phyloP scores from a whole-genome alignment of 768 basidiomycete species.

The Daedalea quercina region DNA sequence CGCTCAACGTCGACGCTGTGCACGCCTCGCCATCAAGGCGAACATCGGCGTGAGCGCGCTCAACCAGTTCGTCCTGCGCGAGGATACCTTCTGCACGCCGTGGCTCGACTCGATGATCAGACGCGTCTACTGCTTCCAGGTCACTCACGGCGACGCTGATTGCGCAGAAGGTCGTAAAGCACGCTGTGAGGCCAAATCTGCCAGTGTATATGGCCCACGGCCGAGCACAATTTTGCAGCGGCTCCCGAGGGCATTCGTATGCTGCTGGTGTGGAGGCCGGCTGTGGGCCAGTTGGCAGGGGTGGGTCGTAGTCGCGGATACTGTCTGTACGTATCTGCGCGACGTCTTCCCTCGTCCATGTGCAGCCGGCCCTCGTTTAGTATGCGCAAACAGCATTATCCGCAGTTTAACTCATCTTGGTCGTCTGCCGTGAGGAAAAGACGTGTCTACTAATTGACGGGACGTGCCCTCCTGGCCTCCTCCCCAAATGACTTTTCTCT shows the following conservation, averaged over 20 bases:
- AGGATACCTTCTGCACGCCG: conserved; percentile 47
- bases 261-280: conserved; percentile 13
- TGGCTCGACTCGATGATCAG: conserved; percentile 47
- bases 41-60: conserved; percentile 54
- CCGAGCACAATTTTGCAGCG: conserved; percentile 5
- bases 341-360: too few species aligned
- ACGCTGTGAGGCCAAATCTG: conserved; percentile 5
- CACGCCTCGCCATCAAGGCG: conserved; percentile 59
- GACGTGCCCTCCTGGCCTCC: too few species aligned
- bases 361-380: too few species aligned
- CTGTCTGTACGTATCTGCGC: too few species aligned
- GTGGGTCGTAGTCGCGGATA: too few species aligned
- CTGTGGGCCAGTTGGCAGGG: conserved; percentile 1
- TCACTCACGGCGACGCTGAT: conserved; percentile 16
- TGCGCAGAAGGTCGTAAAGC: conserved; percentile 11
- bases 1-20: conserved; percentile 65
- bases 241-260: conserved; percentile 15
- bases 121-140: conserved; percentile 50
- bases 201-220: conserved; percentile 8
- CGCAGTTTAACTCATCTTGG: too few species aligned
- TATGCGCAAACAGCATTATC: too few species aligned
- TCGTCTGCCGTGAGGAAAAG: too few species aligned
- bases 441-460: too few species aligned
- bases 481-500: too few species aligned
- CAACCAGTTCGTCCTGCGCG: conserved; percentile 36